Evolutionary conservation across 1,284 basidiomycete species (phyloP), one percentile per base, ranked within the genome.

Genomic region (Cryptococcus depauperatus): DNA sequence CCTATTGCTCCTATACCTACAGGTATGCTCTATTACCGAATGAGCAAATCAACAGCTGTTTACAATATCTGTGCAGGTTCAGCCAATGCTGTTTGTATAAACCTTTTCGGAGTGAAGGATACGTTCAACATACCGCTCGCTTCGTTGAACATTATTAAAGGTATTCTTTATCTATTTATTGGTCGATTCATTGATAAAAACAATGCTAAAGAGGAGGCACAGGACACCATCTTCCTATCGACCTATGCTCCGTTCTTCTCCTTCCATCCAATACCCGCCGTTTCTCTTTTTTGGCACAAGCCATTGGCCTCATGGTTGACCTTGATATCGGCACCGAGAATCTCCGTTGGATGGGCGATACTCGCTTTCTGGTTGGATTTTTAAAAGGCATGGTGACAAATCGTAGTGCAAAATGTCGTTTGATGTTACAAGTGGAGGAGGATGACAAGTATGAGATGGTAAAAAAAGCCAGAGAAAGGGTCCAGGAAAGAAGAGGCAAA

Each of bases 331-430:
- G 87, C 14, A 96, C 91, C 0, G 91, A 96, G 48, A 73, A 85
- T 58, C 68, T 92, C 37, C 79, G 93, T 3, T 95, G 88, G 81
- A 82, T 98, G 79, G 93, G 93, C n/a, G 85, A 90, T 63, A 75
- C 79, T 7, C 82, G 93, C 2, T 98, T 97, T 70, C 63, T 85
- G n/a, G 74, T 82, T 43, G 91, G 92, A 3, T 84, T 83, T 64
- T 60, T 96, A 2, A 77, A 80, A 43, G 87, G 84, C 57, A 81
- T 89, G 9, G 58, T 81, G n/a, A 74, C 72, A 37, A 79, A 77
- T 57, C 83, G 80, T 58, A 67, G 76, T n/a, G 84, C 81, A 59
- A 79, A 81, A 18, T 75, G 85, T 52, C 77, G 81, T 40, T 65
- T 92, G 5, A 80, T 78, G 8, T 78, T 87, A 61, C 86, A 85